Percentiles rank a stretch among this genome's conserved stretches.
Conservation (phyloP, 2,329 filamentous ascomycete genomes). For the Colletotrichum phormii region DNA sequence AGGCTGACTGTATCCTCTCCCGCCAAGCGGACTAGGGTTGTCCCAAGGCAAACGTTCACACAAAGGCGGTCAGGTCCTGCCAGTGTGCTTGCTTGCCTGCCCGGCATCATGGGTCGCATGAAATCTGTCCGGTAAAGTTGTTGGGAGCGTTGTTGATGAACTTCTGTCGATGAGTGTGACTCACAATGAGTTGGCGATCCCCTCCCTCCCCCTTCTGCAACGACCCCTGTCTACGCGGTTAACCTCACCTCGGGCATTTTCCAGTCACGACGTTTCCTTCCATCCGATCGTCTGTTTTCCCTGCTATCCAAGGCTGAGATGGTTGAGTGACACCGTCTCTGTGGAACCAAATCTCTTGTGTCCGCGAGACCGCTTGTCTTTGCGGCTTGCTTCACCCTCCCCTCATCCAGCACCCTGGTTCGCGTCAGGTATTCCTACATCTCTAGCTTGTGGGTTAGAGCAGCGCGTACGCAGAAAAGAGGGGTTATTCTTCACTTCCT, state of each 20-base stretch:
- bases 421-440: constrained; percentile 28
- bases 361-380: not conserved
- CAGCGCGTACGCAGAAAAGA: not conserved
- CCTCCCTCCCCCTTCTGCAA: not conserved
- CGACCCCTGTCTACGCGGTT: not conserved
- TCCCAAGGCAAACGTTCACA: not conserved
- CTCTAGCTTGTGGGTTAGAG: constrained; percentile 9
- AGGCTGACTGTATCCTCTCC: not conserved
- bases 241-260: not conserved
- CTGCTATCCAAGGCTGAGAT: constrained; percentile 24
- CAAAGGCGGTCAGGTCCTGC: constrained; percentile 24
- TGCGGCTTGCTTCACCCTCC: not conserved
- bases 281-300: not conserved
- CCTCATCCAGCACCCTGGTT: constrained; percentile 1
- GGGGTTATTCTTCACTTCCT: not conserved
- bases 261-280: not conserved
- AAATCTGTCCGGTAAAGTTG: not conserved
- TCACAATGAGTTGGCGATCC: constrained; percentile 29
- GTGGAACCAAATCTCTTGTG: not conserved
- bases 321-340: not conserved
- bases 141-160: not conserved
- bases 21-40: constrained; percentile 5
- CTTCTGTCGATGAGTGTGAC: constrained; percentile 15
- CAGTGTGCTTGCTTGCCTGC: not conserved
- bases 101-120: not conserved